These are phyloP conservation scores for Sphagnum contortum DNA, from an alignment of 225 moss, liverwort and hornwort species.

Conservation along the genomic window DNA sequence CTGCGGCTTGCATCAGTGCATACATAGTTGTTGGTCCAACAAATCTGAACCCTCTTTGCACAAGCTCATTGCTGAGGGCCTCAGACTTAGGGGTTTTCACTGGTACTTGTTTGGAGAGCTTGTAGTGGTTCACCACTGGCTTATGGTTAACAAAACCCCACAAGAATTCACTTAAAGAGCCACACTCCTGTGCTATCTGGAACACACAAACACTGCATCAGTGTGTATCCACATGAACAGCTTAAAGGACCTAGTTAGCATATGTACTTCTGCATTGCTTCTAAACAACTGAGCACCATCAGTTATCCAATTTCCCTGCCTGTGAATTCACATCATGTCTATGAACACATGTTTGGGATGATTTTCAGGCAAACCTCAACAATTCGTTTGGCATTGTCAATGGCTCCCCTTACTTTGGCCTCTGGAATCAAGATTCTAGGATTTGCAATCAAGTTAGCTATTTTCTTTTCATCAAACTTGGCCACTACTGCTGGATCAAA, in stretches of 20 bases:
- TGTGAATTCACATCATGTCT: no score
- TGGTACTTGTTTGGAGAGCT: constrained; percentile 71
- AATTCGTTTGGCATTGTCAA: constrained; percentile 72
- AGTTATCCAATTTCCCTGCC: no score
- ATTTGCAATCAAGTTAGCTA: constrained; percentile 41
- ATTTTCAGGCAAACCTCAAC: constrained; percentile 38
- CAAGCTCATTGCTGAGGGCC: constrained; percentile 70
- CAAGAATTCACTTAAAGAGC: constrained; percentile 69
- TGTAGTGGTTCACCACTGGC: constrained; percentile 58
- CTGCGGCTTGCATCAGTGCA: constrained; percentile 88
- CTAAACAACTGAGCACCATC: no score
- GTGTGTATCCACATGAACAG: no score
- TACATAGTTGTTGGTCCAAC: constrained; percentile 86
- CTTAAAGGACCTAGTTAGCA: no score
- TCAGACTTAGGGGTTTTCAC: constrained; percentile 85
- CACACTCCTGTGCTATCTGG: constrained; percentile 71
- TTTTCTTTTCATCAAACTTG: constrained; percentile 66
- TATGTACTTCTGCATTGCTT: no score
- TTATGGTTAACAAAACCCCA: constrained; percentile 86
- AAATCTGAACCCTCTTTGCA: constrained; percentile 74
- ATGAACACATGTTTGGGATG: no score
- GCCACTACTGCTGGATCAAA: constrained; percentile 67
- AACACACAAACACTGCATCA: not conserved
- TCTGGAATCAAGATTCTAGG: constrained; percentile 66
- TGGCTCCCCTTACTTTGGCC: constrained; percentile 65